Percentiles rank a stretch among this genome's conserved stretches.
These are phyloP conservation scores for Perkinsus chesapeaki DNA, from an alignment of 169 alveolate species.

Conservation along the genomic window DNA sequence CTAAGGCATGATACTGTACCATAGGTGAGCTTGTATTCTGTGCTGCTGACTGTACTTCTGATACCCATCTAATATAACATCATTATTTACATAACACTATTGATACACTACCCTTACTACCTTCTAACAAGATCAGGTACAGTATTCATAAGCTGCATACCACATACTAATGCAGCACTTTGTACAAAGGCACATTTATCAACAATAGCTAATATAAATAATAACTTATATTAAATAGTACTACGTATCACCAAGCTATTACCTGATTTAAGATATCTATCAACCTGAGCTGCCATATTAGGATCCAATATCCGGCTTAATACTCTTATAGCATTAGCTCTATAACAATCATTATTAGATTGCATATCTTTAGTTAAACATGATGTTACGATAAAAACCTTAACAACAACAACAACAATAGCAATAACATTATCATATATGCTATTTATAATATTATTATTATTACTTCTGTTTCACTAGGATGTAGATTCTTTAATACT, in stretches of 20 bases:
- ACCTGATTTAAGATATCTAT: constrained; percentile 76
- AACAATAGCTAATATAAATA: constrained; percentile 64
- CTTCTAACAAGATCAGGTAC: constrained; percentile 82
- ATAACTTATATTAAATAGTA: neutral
- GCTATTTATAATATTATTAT: neutral
- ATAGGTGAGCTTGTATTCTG: constrained; percentile 39
- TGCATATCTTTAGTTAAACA: constrained; percentile 90
- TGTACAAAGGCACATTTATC: constrained; percentile 86
- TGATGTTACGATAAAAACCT: constrained; percentile 84
- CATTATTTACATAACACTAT: neutral
- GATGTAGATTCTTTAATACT: constrained; percentile 79
- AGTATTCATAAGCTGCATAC: constrained; percentile 69
- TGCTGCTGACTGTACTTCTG: constrained; percentile 40
- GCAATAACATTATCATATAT: too few relatives aligned
- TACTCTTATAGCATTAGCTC: constrained; percentile 92
- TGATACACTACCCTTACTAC: neutral
- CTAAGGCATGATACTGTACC: constrained; percentile 90
- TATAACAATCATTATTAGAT: constrained; percentile 79
- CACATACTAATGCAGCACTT: constrained; percentile 83
- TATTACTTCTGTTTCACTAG: constrained; percentile 70
- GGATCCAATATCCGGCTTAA: constrained; percentile 86
- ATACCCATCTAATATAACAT: constrained; percentile 28
- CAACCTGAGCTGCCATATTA: constrained; percentile 84
- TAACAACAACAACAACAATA: too few relatives aligned
- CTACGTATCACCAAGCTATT: neutral